Conservation (phyloP, 176 grass and related monocot species). For the Dendrocalamus sinicus region DNA sequence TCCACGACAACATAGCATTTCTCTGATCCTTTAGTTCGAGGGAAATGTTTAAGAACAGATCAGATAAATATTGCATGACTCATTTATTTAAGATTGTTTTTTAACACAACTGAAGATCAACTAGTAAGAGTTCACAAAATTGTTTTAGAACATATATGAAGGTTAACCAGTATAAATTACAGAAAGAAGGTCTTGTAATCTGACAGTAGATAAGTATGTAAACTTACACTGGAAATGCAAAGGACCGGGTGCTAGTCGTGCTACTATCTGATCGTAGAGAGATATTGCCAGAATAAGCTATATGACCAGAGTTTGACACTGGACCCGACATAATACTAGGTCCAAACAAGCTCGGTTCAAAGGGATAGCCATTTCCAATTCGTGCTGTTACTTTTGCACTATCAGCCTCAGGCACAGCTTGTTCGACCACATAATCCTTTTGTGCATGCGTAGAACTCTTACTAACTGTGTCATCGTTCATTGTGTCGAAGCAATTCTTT, state of each 20-base stretch:
- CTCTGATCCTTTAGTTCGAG: neutral
- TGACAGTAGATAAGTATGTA: neutral
- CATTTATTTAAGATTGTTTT: neutral
- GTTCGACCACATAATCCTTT: neutral
- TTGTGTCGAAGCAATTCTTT: neutral
- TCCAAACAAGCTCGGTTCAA: conserved; percentile 30
- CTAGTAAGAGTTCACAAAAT: neutral
- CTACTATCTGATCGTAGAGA: conserved; percentile 89
- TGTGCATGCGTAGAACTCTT: neutral
- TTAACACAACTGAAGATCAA: neutral
- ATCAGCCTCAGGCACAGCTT: conserved; percentile 29
- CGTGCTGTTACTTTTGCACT: neutral
- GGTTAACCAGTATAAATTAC: neutral
- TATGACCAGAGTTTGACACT: conserved; percentile 54
- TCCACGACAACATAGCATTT: neutral
- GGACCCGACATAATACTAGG: conserved; percentile 55
- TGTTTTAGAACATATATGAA: neutral
- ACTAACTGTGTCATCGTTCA: neutral
- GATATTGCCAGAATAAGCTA: conserved; percentile 68
- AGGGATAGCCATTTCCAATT: conserved; percentile 11
- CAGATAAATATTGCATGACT: neutral
- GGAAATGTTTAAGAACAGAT: neutral
- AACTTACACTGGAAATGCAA: conserved; percentile 91
- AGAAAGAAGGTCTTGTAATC: neutral
- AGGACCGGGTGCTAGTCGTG: conserved; percentile 80